phyloP scores from a whole-genome alignment of 169 alveolate genomes.

The Pseudocohnilembus persalinus region DNA sequence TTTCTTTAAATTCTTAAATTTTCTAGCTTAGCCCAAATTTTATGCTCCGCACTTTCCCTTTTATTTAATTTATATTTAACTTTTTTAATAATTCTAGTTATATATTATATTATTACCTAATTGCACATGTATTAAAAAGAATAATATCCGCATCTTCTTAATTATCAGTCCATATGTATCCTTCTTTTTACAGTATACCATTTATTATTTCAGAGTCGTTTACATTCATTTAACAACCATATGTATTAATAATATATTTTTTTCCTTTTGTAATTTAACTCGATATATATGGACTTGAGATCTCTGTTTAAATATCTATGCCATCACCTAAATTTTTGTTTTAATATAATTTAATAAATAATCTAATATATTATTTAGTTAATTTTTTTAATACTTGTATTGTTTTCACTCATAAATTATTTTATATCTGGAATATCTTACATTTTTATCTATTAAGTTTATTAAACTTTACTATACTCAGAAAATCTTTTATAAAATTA shows the following conservation, averaged over 20 bases:
- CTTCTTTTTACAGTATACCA: slow-evolving; percentile 54
- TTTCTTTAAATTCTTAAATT: slow-evolving; percentile 45
- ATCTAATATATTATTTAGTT: background rate
- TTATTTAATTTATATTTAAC: too few relatives aligned
- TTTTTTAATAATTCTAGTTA: too few relatives aligned
- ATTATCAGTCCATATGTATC: slow-evolving; percentile 28
- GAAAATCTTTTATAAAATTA: too few relatives aligned
- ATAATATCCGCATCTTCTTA: slow-evolving; percentile 63
- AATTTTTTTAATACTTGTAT: background rate
- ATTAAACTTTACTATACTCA: background rate
- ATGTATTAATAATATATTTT: slow-evolving; percentile 60
- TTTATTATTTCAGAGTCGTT: slow-evolving; percentile 62
- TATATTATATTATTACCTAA: too few relatives aligned
- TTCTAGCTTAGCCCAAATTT: slow-evolving; percentile 57
- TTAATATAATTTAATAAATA: too few relatives aligned
- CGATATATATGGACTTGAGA: background rate
- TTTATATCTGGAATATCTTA: background rate
- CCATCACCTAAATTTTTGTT: background rate
- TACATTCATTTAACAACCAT: slow-evolving; percentile 77
- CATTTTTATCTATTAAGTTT: background rate
- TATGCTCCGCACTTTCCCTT: slow-evolving; percentile 80
- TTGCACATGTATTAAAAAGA: slow-evolving; percentile 75
- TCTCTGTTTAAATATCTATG: background rate
- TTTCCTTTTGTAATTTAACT: slow-evolving; percentile 8
- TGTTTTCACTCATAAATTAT: background rate